Evolutionary conservation across 768 basidiomycete genomes (phyloP).

Genomic region (Boletus reticuloceps): DNA sequence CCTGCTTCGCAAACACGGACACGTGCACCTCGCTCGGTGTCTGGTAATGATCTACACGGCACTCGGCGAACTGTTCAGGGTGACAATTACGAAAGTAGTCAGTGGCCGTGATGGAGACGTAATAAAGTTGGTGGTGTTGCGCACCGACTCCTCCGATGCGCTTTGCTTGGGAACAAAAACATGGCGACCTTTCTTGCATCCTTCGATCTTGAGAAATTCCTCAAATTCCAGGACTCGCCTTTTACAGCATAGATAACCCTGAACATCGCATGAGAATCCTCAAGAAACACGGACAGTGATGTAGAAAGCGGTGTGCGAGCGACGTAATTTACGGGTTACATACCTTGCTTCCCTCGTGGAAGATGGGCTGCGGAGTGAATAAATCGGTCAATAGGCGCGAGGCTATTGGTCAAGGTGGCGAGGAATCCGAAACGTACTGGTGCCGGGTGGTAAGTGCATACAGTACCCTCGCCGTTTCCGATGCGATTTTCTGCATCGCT

Average conservation of each 20-base stretch:
- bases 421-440: slow-evolving; percentile 51
- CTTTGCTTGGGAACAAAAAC: slow-evolving; percentile 70
- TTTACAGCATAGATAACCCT: slow-evolving; percentile 98
- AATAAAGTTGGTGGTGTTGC: slow-evolving; percentile 20
- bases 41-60: slow-evolving; percentile 96
- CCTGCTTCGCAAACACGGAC: slow-evolving; percentile 90
- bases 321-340: slow-evolving; percentile 19
- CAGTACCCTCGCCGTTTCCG: slow-evolving; percentile 66
- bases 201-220: slow-evolving; percentile 91
- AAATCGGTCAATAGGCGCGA: slow-evolving; percentile 6
- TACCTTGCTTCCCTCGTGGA: slow-evolving; percentile 94
- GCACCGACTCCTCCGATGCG: slow-evolving; percentile 39
- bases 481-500: slow-evolving; percentile 69
- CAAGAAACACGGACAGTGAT: slow-evolving; percentile 3
- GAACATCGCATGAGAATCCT: slow-evolving; percentile 6
- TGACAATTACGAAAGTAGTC: slow-evolving; percentile 21
- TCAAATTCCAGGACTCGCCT: slow-evolving; percentile 94
- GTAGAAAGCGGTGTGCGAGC: not conserved
- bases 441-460: slow-evolving; percentile 84
- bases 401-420: not conserved
- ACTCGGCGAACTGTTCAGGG: slow-evolving; percentile 69
- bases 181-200: slow-evolving; percentile 89
- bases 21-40: slow-evolving; percentile 87
- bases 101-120: slow-evolving; percentile 4
- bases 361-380: slow-evolving; percentile 69